A percentile compares a stretch with the other conserved stretches of the same genome.
These are phyloP conservation scores for Trichosporon sp. DNA, from an alignment of 1,284 basidiomycete species.

Conservation along the genomic window DNA sequence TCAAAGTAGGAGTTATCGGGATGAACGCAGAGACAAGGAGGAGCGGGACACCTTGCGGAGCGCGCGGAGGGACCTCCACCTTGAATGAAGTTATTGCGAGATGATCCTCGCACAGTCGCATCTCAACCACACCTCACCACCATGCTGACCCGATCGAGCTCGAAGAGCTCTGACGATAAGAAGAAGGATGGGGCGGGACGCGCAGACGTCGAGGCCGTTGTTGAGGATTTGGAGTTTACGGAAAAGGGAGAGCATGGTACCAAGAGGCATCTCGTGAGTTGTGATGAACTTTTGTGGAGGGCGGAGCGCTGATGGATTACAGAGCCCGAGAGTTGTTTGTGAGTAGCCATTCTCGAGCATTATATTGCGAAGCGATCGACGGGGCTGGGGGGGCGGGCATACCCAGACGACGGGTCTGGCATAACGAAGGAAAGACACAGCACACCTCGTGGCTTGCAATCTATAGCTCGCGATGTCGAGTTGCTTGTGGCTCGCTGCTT, in stretches of 20 bases:
- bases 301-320: not conserved
- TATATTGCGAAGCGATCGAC: no score
- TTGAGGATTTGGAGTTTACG: slow-evolving; percentile 3
- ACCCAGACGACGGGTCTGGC: no score
- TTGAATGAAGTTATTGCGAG: not conserved
- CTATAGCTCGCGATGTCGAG: no score
- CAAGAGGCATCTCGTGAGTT: slow-evolving; percentile 10
- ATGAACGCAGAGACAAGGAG: no score
- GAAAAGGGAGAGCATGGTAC: slow-evolving; percentile 12
- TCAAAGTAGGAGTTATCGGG: no score
- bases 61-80: not conserved
- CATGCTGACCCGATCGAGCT: not conserved
- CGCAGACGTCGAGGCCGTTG: not conserved
- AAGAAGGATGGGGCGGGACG: not conserved
- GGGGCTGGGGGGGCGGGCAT: no score
- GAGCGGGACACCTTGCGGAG: no score
- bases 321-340: not conserved
- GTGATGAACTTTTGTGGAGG: no score
- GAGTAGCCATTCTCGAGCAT: not conserved
- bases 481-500: no score
- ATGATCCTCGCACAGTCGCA: not conserved
- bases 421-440: no score
- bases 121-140: not conserved
- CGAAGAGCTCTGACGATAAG: not conserved
- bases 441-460: no score